These are phyloP conservation scores for Erucastrum elatum DNA, from an alignment of 345 rosid species.

Conservation along the genomic window DNA sequence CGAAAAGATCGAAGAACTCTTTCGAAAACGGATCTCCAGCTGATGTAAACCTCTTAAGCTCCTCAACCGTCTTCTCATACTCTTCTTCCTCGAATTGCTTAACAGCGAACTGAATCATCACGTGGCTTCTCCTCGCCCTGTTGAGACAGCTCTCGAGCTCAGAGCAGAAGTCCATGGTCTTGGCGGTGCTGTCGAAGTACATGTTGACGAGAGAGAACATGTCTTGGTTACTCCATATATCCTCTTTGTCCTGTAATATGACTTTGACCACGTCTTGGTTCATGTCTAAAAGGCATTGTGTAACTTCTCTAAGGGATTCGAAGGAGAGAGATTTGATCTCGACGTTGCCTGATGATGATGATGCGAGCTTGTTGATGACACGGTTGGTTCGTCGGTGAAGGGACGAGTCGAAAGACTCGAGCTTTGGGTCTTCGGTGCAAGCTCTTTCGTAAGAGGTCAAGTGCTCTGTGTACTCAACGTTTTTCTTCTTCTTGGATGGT, in stretches of 20 bases:
- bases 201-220: slow-evolving; percentile 64
- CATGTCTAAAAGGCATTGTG: slow-evolving; percentile 69
- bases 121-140: slow-evolving; percentile 66
- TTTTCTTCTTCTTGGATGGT: not conserved
- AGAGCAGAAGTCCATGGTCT: slow-evolving; percentile 71
- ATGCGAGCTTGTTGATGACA: slow-evolving; percentile 54
- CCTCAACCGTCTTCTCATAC: slow-evolving; percentile 62
- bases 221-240: slow-evolving; percentile 68
- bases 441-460: slow-evolving; percentile 71
- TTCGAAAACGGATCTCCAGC: slow-evolving; percentile 68
- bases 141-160: slow-evolving; percentile 65
- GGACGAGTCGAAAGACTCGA: slow-evolving; percentile 60
- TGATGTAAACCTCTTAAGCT: slow-evolving; percentile 58
- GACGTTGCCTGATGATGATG: slow-evolving; percentile 30
- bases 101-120: slow-evolving; percentile 61
- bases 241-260: slow-evolving; percentile 64
- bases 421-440: slow-evolving; percentile 64
- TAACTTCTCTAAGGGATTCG: slow-evolving; percentile 75
- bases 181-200: slow-evolving; percentile 63
- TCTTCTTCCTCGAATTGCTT: slow-evolving; percentile 62
- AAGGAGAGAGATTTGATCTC: slow-evolving; percentile 64
- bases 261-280: slow-evolving; percentile 77
- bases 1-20: slow-evolving; percentile 59
- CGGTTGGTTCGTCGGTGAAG: slow-evolving; percentile 63
- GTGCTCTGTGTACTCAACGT: not conserved